Conservation (phyloP, 2,329 filamentous ascomycete species). For the Emergomyces pasteurianus region DNA sequence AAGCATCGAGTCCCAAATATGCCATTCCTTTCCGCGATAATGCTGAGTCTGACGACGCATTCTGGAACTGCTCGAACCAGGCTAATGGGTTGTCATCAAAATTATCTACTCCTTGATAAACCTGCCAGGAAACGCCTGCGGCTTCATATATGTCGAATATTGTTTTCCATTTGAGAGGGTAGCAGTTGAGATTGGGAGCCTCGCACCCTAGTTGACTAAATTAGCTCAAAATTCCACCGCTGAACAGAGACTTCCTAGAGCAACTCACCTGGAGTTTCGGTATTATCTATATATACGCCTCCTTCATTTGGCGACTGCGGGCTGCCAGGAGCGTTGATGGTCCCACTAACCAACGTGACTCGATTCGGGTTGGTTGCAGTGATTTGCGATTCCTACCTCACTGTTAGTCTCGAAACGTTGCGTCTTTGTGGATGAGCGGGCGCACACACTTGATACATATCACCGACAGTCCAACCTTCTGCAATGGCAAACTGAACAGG, state of each 20-base stretch:
- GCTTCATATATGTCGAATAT: conserved; percentile 39
- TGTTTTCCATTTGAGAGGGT: conserved; percentile 44
- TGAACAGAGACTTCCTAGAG: background rate
- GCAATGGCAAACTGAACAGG: conserved; percentile 44
- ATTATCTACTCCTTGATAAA: conserved; percentile 41
- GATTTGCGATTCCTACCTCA: conserved; percentile 35
- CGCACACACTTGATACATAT: conserved; percentile 41
- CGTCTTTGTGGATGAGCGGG: no score
- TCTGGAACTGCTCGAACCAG: conserved; percentile 43
- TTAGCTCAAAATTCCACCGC: background rate
- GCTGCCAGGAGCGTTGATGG: conserved; percentile 39
- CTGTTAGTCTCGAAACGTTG: background rate
- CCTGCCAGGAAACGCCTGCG: conserved; percentile 39
- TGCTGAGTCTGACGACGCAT: conserved; percentile 28
- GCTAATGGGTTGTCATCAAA: conserved; percentile 45
- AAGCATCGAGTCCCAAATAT: conserved; percentile 37
- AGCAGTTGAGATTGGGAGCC: conserved; percentile 36
- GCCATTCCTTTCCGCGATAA: conserved; percentile 38
- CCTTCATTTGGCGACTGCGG: conserved; percentile 33
- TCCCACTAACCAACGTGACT: conserved; percentile 40
- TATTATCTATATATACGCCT: conserved; percentile 40
- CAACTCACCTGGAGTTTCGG: conserved; percentile 34
- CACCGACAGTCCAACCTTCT: conserved; percentile 43
- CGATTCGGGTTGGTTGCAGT: conserved; percentile 44
- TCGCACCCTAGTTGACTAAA: conserved; percentile 29